Evolutionary conservation across 2,329 filamentous ascomycete genomes (phyloP), one percentile per base, ranked within the genome.

Genomic region (Trichoderma oligosporum): DNA sequence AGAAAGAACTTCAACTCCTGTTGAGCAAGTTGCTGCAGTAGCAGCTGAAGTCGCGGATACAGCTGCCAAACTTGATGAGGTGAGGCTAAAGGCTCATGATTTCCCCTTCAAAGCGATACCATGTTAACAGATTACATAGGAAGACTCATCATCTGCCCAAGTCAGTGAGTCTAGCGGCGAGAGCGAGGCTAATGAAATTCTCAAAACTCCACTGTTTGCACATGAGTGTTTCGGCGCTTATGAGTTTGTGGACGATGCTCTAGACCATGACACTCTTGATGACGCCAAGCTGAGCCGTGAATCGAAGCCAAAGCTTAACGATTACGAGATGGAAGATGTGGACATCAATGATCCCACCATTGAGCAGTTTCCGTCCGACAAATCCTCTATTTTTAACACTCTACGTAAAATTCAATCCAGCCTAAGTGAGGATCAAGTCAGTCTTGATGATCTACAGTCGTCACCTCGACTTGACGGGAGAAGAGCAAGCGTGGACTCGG

Each of bases 321-420:
- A 58, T 7, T 57, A 57, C n/a, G 20, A 33, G 35, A 14, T 47
- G 18, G 38, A 57, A 6, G 45, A 66, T 8, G 44, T 66, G 24
- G 78, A 80, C 46, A 59, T 75, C 2, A 71, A 75, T 45, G 78
- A 81, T 48, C 78, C 78, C 1, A 78, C 74, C 0, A 65, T 81
- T 7, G 78, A 80, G 60, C 69, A 65, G 16, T 80, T 81, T 60
- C 78, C 78, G 2, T 78, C 73, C 1, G 74, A 74, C 49, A 70
- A 71, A 14, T 67, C 70, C 0, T 75, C 74, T 5, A 77, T 81
- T 48, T 66, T 80, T 11, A 71, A 75, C 46, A 70, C 74, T 1
- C 69, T 81, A 12, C 74, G 76, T 6, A 75, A 74, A 51, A 73
- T 81, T 12, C 74, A 75, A 56, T 77, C 75, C 0, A 73, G 76